Evolutionary conservation across 225 moss, liverwort and hornwort species (phyloP), one percentile per base, ranked within the genome.

Genomic region (Pseudoscleropodium purum): DNA sequence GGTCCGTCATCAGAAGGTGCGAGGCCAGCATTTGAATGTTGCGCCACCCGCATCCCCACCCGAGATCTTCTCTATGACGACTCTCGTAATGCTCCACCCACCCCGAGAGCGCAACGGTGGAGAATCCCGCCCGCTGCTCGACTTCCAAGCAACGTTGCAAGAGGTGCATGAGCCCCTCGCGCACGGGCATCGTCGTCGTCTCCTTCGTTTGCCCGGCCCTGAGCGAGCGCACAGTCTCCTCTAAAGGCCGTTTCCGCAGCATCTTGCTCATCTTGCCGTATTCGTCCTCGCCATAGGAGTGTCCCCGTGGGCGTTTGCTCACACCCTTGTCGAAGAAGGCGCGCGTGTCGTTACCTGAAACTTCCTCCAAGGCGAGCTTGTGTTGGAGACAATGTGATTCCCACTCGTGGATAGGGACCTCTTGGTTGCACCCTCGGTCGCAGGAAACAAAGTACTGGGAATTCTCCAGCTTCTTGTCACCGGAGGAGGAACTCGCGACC

Each of bases 41-140:
- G 64, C 97, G 89, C 97, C 97, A 97, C 54, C 97, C 97, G 72
- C 97, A 97, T 7, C 97, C 97, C 97, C 97, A 97, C 19, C 97
- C 97, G 34, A 95, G 91, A 84, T 97, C 97, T 70, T 95, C 93
- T 68, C 92, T 81, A 49, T 95, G 92, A 30, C 94, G 93, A 82
- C 96, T 97, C 87, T 96, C 96, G 37, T 94, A 96, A 56, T 97
- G 97, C 91, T 97, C 96, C 76, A 93, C 93, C 83, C 93, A 93
- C 6, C 95, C 95, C 27, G 94, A 91, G 45, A 97, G 90, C 49
- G 95, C 94, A 21, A 93, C 87, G 18, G 92, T 88, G 76, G 93
- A 92, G 73, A 93, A 92, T 26, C 91, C 93, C 45, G 81, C 89
- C 34, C 88, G 84, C 29, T 92, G 88, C 67, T 97, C 95, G 10